phyloP scores from a whole-genome alignment of 192 early-diverging fungal species.

The Coemansia sp. region DNA sequence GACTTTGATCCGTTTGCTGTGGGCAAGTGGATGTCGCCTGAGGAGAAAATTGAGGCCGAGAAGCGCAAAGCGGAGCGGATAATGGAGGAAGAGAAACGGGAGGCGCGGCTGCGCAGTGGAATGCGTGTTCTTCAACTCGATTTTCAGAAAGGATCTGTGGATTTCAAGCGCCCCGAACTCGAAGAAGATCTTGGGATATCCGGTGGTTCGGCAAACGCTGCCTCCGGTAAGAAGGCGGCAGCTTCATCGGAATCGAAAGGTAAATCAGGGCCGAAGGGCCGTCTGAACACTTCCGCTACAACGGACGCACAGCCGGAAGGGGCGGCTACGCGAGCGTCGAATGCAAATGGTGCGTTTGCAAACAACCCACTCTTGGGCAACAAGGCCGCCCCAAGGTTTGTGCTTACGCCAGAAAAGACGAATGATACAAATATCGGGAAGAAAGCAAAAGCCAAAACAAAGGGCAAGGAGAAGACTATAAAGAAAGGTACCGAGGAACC shows the following conservation, averaged over 20 bases:
- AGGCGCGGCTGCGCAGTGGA: constrained; percentile 33
- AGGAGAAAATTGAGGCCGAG: constrained; percentile 36
- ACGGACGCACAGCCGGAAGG: background rate
- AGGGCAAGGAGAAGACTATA: background rate
- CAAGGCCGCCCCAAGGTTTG: constrained; percentile 31
- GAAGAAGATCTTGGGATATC: background rate
- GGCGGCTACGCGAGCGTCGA: background rate
- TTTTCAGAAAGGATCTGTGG: constrained; percentile 17
- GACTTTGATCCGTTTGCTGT: constrained; percentile 40
- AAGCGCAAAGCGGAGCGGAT: constrained; percentile 1
- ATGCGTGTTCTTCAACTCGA: constrained; percentile 45
- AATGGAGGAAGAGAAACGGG: constrained; percentile 21
- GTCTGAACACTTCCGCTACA: background rate
- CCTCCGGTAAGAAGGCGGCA: background rate
- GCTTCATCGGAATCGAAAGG: background rate
- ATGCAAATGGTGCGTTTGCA: constrained; percentile 21
- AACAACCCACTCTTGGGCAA: constrained; percentile 28
- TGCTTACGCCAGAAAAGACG: constrained; percentile 13
- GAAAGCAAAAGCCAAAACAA: constrained; percentile 10
- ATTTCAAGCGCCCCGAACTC: constrained; percentile 10
- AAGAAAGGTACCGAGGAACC: background rate
- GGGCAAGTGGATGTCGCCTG: constrained; percentile 49
- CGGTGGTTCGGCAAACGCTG: background rate
- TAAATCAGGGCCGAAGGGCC: background rate
- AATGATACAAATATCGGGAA: background rate